Evolutionary conservation across 306 rosid genomes (phyloP).

Genomic region (Pueraria montana): DNA sequence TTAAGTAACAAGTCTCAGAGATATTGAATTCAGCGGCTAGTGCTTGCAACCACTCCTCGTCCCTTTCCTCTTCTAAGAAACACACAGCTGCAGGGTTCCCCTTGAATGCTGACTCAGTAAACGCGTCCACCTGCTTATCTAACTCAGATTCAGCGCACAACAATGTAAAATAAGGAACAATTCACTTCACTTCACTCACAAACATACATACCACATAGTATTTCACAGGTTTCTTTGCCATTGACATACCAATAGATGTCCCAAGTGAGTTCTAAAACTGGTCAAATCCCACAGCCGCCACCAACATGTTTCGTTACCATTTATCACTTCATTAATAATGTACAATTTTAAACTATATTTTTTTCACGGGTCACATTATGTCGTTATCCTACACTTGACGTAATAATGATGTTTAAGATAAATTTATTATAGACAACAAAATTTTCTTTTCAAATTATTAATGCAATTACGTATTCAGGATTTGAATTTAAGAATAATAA

Average conservation of each 20-base stretch:
- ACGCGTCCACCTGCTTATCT: background rate
- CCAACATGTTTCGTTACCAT: background rate
- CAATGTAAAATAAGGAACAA: background rate
- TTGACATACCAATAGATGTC: background rate
- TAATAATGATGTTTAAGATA: no score
- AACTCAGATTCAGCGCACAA: background rate
- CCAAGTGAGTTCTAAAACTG: background rate
- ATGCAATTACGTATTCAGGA: no score
- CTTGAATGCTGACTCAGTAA: background rate
- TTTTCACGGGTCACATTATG: no score
- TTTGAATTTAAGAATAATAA: no score
- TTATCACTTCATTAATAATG: background rate
- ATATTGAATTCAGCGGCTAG: background rate
- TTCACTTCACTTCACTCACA: background rate
- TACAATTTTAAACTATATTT: background rate
- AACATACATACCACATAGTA: slow-evolving; percentile 12
- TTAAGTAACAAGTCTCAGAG: background rate
- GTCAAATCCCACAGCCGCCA: background rate
- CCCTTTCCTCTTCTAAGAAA: background rate
- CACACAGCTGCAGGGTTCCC: slow-evolving; percentile 19
- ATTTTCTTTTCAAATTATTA: no score
- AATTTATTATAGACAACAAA: no score
- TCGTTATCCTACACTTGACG: no score
- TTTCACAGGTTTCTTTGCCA: background rate
- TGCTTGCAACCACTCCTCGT: background rate